Evolutionary conservation across 148 eudicot genomes (phyloP).

Genomic region (Euryodendron excelsum): DNA sequence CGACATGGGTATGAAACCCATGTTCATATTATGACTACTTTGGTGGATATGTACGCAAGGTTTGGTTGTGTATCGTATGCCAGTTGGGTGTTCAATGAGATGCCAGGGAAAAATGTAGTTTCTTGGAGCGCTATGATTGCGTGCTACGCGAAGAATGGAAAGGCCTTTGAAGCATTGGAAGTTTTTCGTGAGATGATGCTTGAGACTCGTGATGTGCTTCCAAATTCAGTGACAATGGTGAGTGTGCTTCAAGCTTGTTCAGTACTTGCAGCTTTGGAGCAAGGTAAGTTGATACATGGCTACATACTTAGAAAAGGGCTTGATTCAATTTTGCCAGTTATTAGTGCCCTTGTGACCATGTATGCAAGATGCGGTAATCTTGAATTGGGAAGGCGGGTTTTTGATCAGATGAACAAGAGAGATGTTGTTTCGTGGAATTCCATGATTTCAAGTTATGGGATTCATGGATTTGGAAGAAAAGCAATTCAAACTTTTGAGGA

Average conservation of each 20-base stretch:
- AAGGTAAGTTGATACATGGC: constrained; percentile 73
- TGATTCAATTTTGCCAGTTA: constrained; percentile 74
- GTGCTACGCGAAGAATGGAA: constrained; percentile 77
- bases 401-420: constrained; percentile 67
- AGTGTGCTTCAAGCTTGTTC: constrained; percentile 94
- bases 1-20: constrained; percentile 75
- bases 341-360: constrained; percentile 71
- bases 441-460: constrained; percentile 85
- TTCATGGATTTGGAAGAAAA: constrained; percentile 68
- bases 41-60: constrained; percentile 86
- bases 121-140: constrained; percentile 98
- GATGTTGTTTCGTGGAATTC: constrained; percentile 95
- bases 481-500: constrained; percentile 59
- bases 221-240: constrained; percentile 92
- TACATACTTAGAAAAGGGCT: constrained; percentile 72
- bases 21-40: constrained; percentile 87
- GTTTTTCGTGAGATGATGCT: constrained; percentile 72
- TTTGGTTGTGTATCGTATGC: constrained; percentile 64
- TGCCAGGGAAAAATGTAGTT: constrained; percentile 73
- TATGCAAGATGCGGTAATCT: constrained; percentile 85
- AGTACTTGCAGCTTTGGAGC: constrained; percentile 67
- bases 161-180: constrained; percentile 63
- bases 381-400: constrained; percentile 48
- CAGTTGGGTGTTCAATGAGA: constrained; percentile 47
- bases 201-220: constrained; percentile 41